phyloP scores from a whole-genome alignment of 495 filamentous ascomycete species.

The Penicillium goetzii region DNA sequence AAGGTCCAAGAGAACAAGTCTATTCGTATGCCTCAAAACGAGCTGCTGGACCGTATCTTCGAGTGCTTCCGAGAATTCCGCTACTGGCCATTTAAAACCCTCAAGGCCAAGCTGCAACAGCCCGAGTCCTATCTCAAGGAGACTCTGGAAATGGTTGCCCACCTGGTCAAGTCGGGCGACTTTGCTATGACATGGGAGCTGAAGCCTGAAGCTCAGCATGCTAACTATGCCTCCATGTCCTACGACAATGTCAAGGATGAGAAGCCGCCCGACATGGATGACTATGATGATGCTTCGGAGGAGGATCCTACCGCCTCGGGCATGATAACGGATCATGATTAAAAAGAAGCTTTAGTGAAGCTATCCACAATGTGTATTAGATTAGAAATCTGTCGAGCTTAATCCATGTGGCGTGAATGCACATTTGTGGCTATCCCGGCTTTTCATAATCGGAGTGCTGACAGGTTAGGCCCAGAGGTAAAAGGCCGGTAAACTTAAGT shows the following conservation, averaged over 20 bases:
- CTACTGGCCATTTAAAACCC: slow-evolving; percentile 86
- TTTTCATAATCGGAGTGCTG: not conserved
- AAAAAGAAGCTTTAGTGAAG: slow-evolving; percentile 64
- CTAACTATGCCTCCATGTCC: slow-evolving; percentile 50
- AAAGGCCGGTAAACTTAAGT: too few relatives aligned
- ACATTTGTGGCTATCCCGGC: not conserved
- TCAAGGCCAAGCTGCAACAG: slow-evolving; percentile 73
- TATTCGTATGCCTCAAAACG: slow-evolving; percentile 82
- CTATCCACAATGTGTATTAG: not conserved
- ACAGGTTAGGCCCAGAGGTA: not conserved
- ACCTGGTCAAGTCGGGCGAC: slow-evolving; percentile 74
- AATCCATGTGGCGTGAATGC: slow-evolving; percentile 9
- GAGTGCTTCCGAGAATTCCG: slow-evolving; percentile 77
- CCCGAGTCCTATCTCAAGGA: slow-evolving; percentile 91
- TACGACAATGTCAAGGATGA: slow-evolving; percentile 51
- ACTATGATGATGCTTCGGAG: slow-evolving; percentile 50
- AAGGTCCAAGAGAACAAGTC: slow-evolving; percentile 74
- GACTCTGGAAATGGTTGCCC: slow-evolving; percentile 78
- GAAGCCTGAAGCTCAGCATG: slow-evolving; percentile 69
- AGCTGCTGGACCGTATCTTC: slow-evolving; percentile 83
- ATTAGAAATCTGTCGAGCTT: slow-evolving; percentile 12
- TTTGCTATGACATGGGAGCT: slow-evolving; percentile 85
- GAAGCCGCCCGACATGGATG: slow-evolving; percentile 47
- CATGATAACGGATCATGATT: slow-evolving; percentile 64
- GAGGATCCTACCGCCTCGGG: slow-evolving; percentile 49